Percentiles rank a stretch among this genome's conserved stretches.
Evolutionary conservation across 106 monocot genomes (phyloP).

Genomic region (Xerophyta viscosa): DNA sequence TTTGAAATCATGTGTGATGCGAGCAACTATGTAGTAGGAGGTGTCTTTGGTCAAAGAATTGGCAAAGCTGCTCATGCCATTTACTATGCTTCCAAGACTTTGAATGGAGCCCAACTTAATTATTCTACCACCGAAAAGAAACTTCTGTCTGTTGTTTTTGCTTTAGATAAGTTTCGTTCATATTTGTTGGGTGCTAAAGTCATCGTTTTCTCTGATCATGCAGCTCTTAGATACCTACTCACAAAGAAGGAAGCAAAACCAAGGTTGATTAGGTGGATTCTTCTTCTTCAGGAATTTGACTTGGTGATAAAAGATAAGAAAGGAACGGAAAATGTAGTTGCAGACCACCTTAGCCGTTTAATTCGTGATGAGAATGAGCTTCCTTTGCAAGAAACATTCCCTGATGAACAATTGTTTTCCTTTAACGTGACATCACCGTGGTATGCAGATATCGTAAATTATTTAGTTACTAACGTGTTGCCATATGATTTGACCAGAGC

Average conservation of each 20-base stretch:
- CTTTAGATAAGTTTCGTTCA: no score
- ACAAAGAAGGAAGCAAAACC: background rate
- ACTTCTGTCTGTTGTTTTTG: no score
- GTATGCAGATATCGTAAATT: conserved; percentile 1
- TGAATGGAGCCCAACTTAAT: background rate
- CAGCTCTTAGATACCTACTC: background rate
- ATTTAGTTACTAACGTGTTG: background rate
- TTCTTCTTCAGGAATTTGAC: background rate
- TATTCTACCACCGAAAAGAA: no score
- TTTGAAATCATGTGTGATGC: conserved; percentile 5
- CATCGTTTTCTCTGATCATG: background rate
- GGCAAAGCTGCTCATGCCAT: background rate
- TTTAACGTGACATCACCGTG: no score
- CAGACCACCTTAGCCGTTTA: no score
- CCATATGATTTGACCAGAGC: background rate
- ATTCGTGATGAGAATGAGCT: no score
- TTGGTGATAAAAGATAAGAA: no score
- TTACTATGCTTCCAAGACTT: background rate
- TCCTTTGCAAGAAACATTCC: no score
- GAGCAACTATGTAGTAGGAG: background rate
- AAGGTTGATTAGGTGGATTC: no score
- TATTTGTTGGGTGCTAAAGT: background rate
- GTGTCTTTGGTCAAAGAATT: background rate
- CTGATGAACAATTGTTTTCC: no score
- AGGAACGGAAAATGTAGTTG: no score